Percentiles rank a stretch among this genome's conserved stretches.
Evolutionary conservation across 2,329 filamentous ascomycete genomes (phyloP).

Genomic region (Aureobasidium sp.): DNA sequence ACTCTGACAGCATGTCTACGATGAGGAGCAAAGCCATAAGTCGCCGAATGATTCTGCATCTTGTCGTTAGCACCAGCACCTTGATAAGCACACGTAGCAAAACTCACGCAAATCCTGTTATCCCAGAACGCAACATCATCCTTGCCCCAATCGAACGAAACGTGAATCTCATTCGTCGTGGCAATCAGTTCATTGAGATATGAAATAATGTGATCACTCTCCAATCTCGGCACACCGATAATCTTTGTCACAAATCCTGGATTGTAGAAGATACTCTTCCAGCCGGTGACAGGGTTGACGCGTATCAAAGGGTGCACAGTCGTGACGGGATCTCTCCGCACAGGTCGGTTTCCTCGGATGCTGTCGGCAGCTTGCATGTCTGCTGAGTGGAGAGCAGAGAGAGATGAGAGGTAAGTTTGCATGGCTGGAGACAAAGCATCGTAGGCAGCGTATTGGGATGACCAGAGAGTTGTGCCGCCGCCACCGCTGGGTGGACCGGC

Average conservation of each 20-base stretch:
- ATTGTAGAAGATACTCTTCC: constrained; percentile 55
- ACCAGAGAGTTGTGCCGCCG: constrained; percentile 34
- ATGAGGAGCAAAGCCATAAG: constrained; percentile 52
- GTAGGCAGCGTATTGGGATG: constrained; percentile 51
- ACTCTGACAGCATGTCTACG: constrained; percentile 49
- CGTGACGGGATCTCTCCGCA: constrained; percentile 47
- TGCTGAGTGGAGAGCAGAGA: constrained; percentile 47
- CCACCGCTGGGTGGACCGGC: constrained; percentile 48
- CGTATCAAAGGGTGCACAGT: constrained; percentile 51
- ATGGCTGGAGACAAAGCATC: constrained; percentile 48
- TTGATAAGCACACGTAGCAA: neutral
- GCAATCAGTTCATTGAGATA: constrained; percentile 41
- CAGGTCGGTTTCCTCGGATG: constrained; percentile 42
- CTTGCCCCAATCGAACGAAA: constrained; percentile 57
- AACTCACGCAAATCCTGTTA: constrained; percentile 28
- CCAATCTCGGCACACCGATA: constrained; percentile 44
- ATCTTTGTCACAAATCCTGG: constrained; percentile 53
- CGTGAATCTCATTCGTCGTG: constrained; percentile 61
- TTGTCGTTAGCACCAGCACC: neutral
- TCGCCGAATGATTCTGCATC: constrained; percentile 28
- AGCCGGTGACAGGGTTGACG: constrained; percentile 55
- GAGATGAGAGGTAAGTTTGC: constrained; percentile 50
- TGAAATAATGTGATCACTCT: neutral
- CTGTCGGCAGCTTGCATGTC: constrained; percentile 49
- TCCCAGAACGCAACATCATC: constrained; percentile 64